Conservation (phyloP, 1,284 basidiomycete genomes). For the Puccinia horiana region DNA sequence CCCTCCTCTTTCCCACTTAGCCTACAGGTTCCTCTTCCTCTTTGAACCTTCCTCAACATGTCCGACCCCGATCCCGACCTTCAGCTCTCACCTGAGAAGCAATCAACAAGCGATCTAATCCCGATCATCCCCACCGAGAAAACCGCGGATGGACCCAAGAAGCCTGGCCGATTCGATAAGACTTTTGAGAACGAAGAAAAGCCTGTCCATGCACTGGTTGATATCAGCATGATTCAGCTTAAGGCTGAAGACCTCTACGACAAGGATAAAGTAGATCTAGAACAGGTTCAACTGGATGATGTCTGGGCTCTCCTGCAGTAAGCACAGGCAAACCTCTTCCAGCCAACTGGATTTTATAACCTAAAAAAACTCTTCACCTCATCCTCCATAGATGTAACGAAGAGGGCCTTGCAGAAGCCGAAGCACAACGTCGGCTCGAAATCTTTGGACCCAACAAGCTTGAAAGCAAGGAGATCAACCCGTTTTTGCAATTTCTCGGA, state of each 20-base stretch:
- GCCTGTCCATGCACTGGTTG: constrained; percentile 57
- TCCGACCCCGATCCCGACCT: neutral
- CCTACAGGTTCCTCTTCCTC: neutral
- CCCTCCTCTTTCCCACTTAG: neutral
- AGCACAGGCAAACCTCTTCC: constrained; percentile 54
- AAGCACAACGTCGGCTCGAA: constrained; percentile 79
- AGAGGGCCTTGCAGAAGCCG: constrained; percentile 73
- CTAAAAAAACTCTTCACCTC: constrained; percentile 75
- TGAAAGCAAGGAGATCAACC: constrained; percentile 82
- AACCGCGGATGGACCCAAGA: constrained; percentile 48
- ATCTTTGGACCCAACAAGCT: constrained; percentile 97
- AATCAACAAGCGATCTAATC: neutral
- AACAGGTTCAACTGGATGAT: constrained; percentile 93
- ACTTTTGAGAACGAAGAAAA: constrained; percentile 41
- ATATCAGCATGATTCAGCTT: constrained; percentile 70
- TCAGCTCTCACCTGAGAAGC: neutral
- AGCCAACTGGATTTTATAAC: neutral
- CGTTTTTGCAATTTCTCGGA: constrained; percentile 68
- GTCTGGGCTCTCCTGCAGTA: constrained; percentile 94
- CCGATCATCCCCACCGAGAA: neutral
- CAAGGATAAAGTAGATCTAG: constrained; percentile 98
- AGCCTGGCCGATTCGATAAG: constrained; percentile 50
- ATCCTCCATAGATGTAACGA: constrained; percentile 64
- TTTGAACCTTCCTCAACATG: neutral
- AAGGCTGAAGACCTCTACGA: constrained; percentile 93